Percentiles rank a stretch among this genome's conserved stretches.
These are phyloP conservation scores for Xylaria sp. DNA, from an alignment of 2,329 filamentous ascomycete species.

Conservation along the genomic window DNA sequence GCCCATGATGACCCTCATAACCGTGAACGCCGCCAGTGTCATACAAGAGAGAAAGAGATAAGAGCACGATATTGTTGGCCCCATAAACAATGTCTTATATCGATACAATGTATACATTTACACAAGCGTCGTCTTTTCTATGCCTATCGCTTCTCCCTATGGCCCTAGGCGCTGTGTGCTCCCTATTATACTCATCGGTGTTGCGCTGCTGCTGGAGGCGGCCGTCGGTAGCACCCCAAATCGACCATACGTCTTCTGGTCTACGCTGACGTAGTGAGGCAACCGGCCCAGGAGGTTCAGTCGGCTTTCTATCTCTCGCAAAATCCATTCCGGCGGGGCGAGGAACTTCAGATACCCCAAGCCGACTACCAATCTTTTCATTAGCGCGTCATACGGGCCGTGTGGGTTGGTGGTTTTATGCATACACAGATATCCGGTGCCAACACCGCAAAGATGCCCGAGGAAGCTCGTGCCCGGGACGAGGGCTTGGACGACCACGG, in stretches of 20 bases:
- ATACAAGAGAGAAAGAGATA: constrained; percentile 23
- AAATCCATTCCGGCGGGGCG: constrained; percentile 86
- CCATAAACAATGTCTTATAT: constrained; percentile 31
- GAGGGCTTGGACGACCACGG: constrained; percentile 79
- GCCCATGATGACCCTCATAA: constrained; percentile 21
- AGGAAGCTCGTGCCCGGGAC: constrained; percentile 85
- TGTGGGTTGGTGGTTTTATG: constrained; percentile 34
- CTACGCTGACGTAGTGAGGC: constrained; percentile 92
- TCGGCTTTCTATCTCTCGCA: constrained; percentile 90
- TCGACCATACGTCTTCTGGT: constrained; percentile 94
- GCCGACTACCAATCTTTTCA: constrained; percentile 66
- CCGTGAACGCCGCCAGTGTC: constrained; percentile 36
- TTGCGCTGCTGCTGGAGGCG: constrained; percentile 54
- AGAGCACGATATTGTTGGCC: constrained; percentile 12
- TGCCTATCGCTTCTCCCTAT: constrained; percentile 51
- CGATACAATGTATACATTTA: constrained; percentile 32
- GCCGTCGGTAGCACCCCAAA: constrained; percentile 85
- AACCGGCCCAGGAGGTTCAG: constrained; percentile 85
- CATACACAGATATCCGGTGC: constrained; percentile 87
- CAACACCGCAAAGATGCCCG: constrained; percentile 86
- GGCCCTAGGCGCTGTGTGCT: constrained; percentile 76
- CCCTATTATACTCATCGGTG: constrained; percentile 71
- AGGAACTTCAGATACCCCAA: constrained; percentile 90
- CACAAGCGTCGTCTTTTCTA: constrained; percentile 7
- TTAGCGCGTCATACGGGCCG: constrained; percentile 15